Percentiles rank a stretch among this genome's conserved stretches.
Evolutionary conservation across 129 eudicot genomes (phyloP).

Genomic region (Escallonia herrerae): DNA sequence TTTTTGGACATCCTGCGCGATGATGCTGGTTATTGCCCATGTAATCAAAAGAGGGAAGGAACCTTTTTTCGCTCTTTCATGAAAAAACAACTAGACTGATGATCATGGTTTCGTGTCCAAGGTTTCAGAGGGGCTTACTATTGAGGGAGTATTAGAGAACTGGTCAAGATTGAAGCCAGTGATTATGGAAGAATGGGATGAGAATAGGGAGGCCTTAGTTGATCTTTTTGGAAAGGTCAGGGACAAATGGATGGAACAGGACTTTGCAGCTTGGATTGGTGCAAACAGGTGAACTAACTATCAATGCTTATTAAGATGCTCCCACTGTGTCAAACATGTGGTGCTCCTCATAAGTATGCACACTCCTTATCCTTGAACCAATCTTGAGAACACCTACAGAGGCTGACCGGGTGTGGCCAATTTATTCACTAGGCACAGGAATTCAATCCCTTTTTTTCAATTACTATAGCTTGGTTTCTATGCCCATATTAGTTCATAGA

Average conservation of each 20-base stretch:
- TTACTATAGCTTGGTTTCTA: no score
- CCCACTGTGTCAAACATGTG: neutral
- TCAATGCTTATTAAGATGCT: neutral
- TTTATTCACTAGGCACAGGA: no score
- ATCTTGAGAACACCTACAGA: no score
- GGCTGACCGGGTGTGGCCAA: no score
- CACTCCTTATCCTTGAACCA: no score
- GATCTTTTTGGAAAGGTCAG: constrained; percentile 91
- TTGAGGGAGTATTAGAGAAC: constrained; percentile 66
- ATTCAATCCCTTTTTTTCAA: no score
- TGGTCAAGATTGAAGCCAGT: constrained; percentile 72
- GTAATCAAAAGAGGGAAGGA: no score
- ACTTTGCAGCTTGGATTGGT: constrained; percentile 84
- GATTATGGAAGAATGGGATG: constrained; percentile 79
- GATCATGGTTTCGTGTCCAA: constrained; percentile 27
- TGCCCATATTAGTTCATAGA: no score
- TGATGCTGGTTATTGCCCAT: no score
- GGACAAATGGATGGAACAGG: constrained; percentile 95
- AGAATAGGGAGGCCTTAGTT: constrained; percentile 65
- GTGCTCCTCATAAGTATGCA: neutral
- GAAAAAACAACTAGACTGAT: constrained; percentile 11
- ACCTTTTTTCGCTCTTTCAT: neutral
- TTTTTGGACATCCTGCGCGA: no score
- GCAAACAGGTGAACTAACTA: constrained; percentile 63
- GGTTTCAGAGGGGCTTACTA: constrained; percentile 84